These are phyloP conservation scores for Cordyceps pruinosa DNA, from an alignment of 2,329 filamentous ascomycete genomes.

Conservation along the genomic window DNA sequence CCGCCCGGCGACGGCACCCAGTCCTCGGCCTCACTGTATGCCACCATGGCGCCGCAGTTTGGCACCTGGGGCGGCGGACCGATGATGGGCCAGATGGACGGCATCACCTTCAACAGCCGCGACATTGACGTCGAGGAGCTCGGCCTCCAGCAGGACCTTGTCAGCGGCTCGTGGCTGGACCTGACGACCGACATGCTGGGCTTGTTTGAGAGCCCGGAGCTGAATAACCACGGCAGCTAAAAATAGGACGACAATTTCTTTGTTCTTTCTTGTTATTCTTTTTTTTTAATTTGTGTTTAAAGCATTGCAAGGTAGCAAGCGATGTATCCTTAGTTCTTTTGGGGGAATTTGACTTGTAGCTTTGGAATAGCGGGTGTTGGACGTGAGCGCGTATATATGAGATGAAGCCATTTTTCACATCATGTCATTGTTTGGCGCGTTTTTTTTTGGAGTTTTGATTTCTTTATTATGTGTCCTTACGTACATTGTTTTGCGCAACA, in stretches of 20 bases:
- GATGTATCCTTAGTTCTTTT: not conserved
- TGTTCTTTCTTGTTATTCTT: not conserved
- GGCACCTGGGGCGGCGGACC: slow-evolving; percentile 24
- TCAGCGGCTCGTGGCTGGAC: slow-evolving; percentile 61
- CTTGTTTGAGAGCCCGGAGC: slow-evolving; percentile 39
- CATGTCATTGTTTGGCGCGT: not conserved
- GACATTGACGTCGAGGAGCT: slow-evolving; percentile 68
- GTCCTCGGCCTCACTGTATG: slow-evolving; percentile 21
- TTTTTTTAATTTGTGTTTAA: not conserved
- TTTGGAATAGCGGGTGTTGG: not conserved
- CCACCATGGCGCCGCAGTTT: slow-evolving; percentile 18
- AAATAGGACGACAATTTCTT: not conserved
- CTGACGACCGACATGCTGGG: slow-evolving; percentile 59
- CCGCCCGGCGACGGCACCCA: slow-evolving; percentile 16
- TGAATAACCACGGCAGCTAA: slow-evolving; percentile 17
- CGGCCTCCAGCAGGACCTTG: slow-evolving; percentile 55
- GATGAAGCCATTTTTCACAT: not conserved
- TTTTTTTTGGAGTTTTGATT: not conserved
- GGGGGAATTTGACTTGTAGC: not conserved
- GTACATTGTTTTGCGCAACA: not conserved
- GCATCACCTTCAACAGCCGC: slow-evolving; percentile 68
- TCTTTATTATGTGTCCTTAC: not conserved
- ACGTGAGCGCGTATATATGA: not conserved
- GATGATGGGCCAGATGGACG: slow-evolving; percentile 32
- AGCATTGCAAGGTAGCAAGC: slow-evolving; percentile 8